Base-by-base conservation (phyloP, 805 yeast species). In the Cyberlindnera mycetangii region DNA sequence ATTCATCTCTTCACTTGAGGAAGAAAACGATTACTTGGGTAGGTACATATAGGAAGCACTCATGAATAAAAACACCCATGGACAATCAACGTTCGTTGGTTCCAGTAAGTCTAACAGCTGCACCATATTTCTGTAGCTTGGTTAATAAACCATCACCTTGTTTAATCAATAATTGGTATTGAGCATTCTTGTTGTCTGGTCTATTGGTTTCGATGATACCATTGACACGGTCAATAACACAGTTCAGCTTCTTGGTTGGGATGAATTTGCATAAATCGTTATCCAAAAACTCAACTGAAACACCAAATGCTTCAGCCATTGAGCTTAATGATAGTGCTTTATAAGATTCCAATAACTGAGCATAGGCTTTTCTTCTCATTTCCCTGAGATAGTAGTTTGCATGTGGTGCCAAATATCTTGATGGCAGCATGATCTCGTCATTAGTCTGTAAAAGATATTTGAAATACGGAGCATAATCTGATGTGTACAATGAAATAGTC, bases 131-230 rank as follows among this genome's bases (percentile, higher is more conserved):
- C 66, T 93, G 99, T 61, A 93, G 75, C 66, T 92, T 93, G 15
- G 99, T 92, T 63, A 93, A 78, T 58, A 93, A 73, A 2, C 83
- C 80, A 61, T 93, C 99, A 51, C 99, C 98, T 62, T 85, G 95
- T 66, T 88, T 89, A 58, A 93, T 82, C 59, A 93, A 75, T 51
- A 73, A 66, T 62, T 89, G 96, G 66, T 90, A 93, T 68, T 92
- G 98, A 45, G 88, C 85, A 62, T 93, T 92, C 69, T 93, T 93
- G 69, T 85, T 89, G 65, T 93, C 99, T 2, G 97, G 97, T 55
- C 98, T 78, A 67, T 89, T 93, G 15, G 99, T 93, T 64, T 88
- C 95, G 52, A 93, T 87, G 49, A 93, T 88, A 12, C 95, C 98
- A 65, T 89, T 88, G 41, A 93, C 98, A 61, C 88, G 80, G 65